phyloP scores from a whole-genome alignment of 1,284 basidiomycete genomes.

The Austroboletus niveus region DNA sequence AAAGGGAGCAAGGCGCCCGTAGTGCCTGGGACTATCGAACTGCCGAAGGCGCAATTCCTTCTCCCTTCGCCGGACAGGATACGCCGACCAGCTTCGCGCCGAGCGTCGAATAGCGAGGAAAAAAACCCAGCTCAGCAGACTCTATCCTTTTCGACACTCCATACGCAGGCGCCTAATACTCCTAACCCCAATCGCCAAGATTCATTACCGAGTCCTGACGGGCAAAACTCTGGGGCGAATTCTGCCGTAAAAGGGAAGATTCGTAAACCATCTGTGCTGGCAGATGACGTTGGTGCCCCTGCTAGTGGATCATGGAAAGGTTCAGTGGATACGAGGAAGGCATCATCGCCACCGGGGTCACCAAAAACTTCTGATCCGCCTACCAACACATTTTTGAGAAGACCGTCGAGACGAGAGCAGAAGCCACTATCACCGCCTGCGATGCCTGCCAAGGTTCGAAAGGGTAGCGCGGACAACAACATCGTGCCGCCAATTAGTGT shows the following conservation, averaged over 20 bases:
- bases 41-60: conserved; percentile 39
- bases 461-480: conserved; percentile 42
- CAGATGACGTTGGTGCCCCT: conserved; percentile 23
- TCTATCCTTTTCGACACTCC: conserved; percentile 36
- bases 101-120: conserved; percentile 30
- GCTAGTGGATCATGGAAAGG: conserved; percentile 27
- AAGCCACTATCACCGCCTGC: conserved; percentile 26
- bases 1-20: conserved; percentile 35
- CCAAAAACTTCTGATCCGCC: conserved; percentile 31
- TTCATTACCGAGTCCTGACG: conserved; percentile 25
- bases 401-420: conserved; percentile 28
- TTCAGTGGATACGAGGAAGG: conserved; percentile 31
- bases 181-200: conserved; percentile 24
- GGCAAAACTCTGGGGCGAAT: conserved; percentile 3
- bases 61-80: conserved; percentile 26
- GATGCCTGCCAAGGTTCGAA: conserved; percentile 18
- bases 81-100: conserved; percentile 28
- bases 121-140: conserved; percentile 21
- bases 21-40: conserved; percentile 10
- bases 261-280: conserved; percentile 31
- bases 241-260: conserved; percentile 22
- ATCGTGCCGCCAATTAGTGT: conserved; percentile 95
- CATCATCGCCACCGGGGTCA: conserved; percentile 36
- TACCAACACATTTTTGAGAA: conserved; percentile 24
- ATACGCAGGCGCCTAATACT: conserved; percentile 17